A percentile compares a stretch with the other conserved stretches of the same genome.
Evolutionary conservation across 2,329 filamentous ascomycete species (phyloP).

Genomic region (Lomentospora prolificans): DNA sequence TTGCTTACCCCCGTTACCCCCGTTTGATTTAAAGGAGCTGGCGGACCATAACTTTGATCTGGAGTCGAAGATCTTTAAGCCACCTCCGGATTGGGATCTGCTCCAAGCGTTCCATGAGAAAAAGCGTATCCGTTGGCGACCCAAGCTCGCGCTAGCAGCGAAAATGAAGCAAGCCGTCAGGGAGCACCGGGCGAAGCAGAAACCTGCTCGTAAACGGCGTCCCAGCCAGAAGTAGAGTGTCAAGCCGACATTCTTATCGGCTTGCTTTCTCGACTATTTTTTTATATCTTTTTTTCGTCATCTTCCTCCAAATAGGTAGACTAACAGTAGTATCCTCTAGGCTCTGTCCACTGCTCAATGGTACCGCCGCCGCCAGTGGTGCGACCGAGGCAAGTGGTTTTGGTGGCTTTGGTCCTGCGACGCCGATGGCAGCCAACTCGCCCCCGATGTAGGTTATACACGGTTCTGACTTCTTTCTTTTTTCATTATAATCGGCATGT

Average conservation of each 20-base stretch:
- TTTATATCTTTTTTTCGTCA: not conserved
- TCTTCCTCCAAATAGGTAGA: conserved; percentile 8
- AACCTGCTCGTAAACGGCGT: conserved; percentile 1
- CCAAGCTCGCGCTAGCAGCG: not conserved
- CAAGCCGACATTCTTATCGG: no score
- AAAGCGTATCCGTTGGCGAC: not conserved
- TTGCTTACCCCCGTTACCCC: conserved; percentile 2
- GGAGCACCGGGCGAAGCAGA: conserved; percentile 8
- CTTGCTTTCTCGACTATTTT: no score
- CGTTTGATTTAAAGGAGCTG: not conserved
- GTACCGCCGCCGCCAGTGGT: conserved; percentile 57
- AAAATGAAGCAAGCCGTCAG: not conserved
- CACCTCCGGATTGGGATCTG: not conserved
- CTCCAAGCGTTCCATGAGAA: not conserved
- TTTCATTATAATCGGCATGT: no score
- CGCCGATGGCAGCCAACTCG: conserved; percentile 8
- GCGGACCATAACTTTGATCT: conserved; percentile 1
- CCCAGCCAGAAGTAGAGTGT: not conserved
- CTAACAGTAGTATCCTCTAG: conserved; percentile 19
- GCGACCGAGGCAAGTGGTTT: conserved; percentile 49
- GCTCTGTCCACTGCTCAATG: conserved; percentile 77
- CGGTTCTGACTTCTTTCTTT: not conserved
- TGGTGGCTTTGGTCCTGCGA: conserved; percentile 23
- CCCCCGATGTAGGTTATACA: conserved; percentile 3
- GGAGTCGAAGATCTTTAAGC: not conserved